A percentile compares a stretch with the other conserved stretches of the same genome.
phyloP scores from a whole-genome alignment of 2,329 filamentous ascomycete genomes.

The Penicillium concentricum region DNA sequence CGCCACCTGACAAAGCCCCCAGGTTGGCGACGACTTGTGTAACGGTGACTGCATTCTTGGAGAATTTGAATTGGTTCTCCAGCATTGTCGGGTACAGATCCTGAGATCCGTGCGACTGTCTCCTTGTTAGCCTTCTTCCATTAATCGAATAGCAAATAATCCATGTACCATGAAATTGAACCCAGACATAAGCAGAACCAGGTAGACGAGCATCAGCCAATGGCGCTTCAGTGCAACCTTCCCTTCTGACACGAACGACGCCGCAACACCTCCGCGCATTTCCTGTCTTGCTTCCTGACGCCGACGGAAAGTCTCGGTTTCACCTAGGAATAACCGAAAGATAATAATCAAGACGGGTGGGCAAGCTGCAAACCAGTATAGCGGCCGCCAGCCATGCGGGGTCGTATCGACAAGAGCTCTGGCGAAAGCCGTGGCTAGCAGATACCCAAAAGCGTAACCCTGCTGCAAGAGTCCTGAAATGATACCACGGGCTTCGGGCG shows the following conservation, averaged over 20 bases:
- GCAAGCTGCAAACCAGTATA: conserved; percentile 86
- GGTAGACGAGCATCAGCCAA: conserved; percentile 76
- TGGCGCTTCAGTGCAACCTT: conserved; percentile 75
- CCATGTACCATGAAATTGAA: conserved; percentile 77
- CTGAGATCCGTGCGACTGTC: conserved; percentile 67
- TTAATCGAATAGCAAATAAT: neutral
- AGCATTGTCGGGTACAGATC: conserved; percentile 63
- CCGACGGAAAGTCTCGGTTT: conserved; percentile 71
- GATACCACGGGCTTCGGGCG: conserved; percentile 57
- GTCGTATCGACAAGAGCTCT: conserved; percentile 63
- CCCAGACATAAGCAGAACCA: conserved; percentile 83
- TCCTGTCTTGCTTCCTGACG: conserved; percentile 63
- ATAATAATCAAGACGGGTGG: conserved; percentile 78
- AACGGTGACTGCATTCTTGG: conserved; percentile 60
- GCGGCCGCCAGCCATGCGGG: conserved; percentile 73
- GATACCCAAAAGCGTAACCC: conserved; percentile 63
- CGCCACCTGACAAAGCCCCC: conserved; percentile 68
- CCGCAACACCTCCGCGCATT: conserved; percentile 56
- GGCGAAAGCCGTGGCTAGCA: conserved; percentile 59
- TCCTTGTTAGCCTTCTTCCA: conserved; percentile 4
- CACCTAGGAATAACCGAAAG: conserved; percentile 73
- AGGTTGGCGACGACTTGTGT: conserved; percentile 72
- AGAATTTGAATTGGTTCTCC: conserved; percentile 58
- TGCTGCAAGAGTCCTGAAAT: conserved; percentile 63
- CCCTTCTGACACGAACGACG: conserved; percentile 72